Percentiles rank a stretch among this genome's conserved stretches.
phyloP scores from a whole-genome alignment of 139 green algal species.

The Tetradesmus lagerheimii region DNA sequence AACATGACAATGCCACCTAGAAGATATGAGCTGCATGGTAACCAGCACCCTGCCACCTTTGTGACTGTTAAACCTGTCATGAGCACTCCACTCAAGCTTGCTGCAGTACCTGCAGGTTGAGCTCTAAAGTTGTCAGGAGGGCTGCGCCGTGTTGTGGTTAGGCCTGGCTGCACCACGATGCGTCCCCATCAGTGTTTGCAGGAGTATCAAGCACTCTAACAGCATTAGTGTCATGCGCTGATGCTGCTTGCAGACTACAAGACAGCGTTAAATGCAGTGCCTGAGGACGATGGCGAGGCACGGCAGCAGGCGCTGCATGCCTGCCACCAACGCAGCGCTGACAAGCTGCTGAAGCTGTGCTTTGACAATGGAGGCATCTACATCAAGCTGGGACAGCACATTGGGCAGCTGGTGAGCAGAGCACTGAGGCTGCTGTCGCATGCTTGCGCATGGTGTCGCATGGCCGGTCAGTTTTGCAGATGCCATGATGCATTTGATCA shows the following conservation, averaged over 20 bases:
- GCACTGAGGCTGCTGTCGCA: too few relatives aligned
- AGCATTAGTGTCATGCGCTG: not conserved
- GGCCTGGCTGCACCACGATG: too few relatives aligned
- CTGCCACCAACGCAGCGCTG: conserved; percentile 65
- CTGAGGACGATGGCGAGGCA: not conserved
- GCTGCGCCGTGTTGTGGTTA: too few relatives aligned
- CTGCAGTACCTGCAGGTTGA: too few relatives aligned
- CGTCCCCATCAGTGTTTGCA: too few relatives aligned
- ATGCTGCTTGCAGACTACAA: conserved; percentile 71
- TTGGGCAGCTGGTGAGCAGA: conserved; percentile 86
- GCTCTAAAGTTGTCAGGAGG: too few relatives aligned
- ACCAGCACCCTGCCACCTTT: not conserved
- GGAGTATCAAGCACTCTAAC: not conserved
- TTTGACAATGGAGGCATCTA: conserved; percentile 92
- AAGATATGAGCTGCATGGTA: not conserved
- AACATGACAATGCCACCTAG: not conserved
- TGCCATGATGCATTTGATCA: too few relatives aligned
- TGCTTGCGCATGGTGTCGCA: too few relatives aligned
- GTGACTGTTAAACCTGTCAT: not conserved
- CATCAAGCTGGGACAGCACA: conserved; percentile 85
- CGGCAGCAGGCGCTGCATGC: conserved; percentile 46
- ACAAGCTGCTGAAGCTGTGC: conserved; percentile 75
- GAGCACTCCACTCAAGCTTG: too few relatives aligned
- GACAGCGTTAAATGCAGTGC: conserved; percentile 43
- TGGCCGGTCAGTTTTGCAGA: too few relatives aligned